Conservation (phyloP, 1,284 basidiomycete genomes). For the Golubevia pallescens region DNA sequence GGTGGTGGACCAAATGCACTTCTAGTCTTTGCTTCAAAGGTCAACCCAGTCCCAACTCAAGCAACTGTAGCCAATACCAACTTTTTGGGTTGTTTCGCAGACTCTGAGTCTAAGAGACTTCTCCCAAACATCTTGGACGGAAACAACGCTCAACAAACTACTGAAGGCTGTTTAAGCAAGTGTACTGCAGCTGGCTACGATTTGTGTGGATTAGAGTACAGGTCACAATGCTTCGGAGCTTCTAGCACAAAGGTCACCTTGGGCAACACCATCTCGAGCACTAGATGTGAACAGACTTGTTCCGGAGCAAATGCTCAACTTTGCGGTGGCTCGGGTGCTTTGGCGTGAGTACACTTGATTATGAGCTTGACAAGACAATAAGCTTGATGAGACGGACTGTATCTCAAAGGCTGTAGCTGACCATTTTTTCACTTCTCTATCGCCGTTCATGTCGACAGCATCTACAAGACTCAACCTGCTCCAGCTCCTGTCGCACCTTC, state of each 20-base stretch:
- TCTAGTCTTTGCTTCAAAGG: background rate
- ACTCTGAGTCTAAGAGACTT: background rate
- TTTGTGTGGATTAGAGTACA: no score
- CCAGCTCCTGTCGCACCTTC: background rate
- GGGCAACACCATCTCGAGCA: no score
- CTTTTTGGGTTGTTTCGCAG: background rate
- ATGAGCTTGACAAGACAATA: background rate
- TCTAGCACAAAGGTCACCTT: no score
- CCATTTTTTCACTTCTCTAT: no score
- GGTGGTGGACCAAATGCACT: background rate
- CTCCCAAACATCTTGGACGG: no score
- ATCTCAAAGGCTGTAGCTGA: no score
- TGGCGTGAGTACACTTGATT: background rate
- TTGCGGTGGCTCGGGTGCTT: background rate
- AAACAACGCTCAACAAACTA: no score
- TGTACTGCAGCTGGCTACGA: no score
- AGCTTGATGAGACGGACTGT: no score
- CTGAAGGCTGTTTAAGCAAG: no score
- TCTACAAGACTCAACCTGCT: background rate
- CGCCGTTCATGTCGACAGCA: background rate
- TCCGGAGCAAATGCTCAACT: background rate
- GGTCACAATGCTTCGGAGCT: no score
- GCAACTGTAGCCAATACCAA: background rate
- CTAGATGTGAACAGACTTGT: no score
- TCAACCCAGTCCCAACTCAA: background rate